These are phyloP conservation scores for Silene conica DNA, from an alignment of 148 eudicot species.

Conservation along the genomic window DNA sequence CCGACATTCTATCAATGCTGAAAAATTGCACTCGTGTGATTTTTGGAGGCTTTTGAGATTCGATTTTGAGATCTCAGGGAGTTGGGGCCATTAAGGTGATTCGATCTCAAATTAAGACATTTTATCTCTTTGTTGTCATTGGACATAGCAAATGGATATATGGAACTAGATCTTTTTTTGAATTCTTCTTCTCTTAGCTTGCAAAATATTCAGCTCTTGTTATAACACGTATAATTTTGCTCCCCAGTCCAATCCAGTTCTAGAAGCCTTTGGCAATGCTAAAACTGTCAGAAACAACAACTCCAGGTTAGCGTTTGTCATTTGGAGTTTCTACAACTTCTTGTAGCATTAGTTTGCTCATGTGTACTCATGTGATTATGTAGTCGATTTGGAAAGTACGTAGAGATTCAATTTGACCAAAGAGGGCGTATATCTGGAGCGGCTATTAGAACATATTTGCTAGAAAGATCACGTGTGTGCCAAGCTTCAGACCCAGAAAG, in stretches of 20 bases:
- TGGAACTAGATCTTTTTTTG: no score
- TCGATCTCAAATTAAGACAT: no score
- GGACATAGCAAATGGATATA: no score
- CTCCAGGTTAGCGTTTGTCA: constrained; percentile 56
- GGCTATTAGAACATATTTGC: constrained; percentile 87
- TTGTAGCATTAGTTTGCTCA: constrained; percentile 14
- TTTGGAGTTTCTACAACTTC: not conserved
- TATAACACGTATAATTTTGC: not conserved
- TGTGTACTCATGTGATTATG: constrained; percentile 26
- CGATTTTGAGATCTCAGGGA: no score
- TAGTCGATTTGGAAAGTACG: constrained; percentile 99
- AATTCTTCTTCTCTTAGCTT: no score
- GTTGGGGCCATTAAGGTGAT: no score
- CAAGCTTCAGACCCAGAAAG: constrained; percentile 97
- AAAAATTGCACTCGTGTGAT: no score
- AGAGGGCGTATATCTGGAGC: constrained; percentile 95
- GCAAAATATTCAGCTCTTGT: no score
- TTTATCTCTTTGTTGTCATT: no score
- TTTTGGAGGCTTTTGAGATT: no score
- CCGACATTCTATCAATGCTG: no score
- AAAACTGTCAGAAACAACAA: constrained; percentile 98
- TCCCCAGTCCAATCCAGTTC: constrained; percentile 92
- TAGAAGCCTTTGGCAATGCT: constrained; percentile 99
- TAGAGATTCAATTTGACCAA: constrained; percentile 90
- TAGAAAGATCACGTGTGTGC: constrained; percentile 98